Base-by-base conservation (phyloP, 208 protist genomes). In the Vickermania ingenoplastis region DNA sequence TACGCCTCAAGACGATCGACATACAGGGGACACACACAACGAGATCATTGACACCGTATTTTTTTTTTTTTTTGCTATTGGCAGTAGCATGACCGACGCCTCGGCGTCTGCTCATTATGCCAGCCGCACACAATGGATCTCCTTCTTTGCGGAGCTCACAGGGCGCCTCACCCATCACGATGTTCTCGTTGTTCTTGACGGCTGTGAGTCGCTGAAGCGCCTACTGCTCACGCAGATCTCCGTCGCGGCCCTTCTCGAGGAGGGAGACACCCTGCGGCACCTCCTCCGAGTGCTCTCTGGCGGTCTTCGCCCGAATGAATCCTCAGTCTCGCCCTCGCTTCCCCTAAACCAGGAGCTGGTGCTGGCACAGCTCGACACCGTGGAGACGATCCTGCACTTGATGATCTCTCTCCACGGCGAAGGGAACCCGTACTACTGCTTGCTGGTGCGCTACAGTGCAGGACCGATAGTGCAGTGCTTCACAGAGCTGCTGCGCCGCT, bases 161-260 rank as follows among this genome's bases (percentile, higher is more conserved):
- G 83, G 83, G 3, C 89, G 91, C 66, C 61, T 94, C 17, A 85
- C 81, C 31, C 87, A 94, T 49, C 83, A 89, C 75, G 88, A 90
- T 54, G 59, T 79, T 2, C 55, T 86, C 7, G 79, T 91, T 21
- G 79, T 80, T 23, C 71, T 91, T 30, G 87, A 94, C 48, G 86
- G 86, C 17, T 86, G 80, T 29, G 81, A 89, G 67, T 54, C 79
- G 55, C 56, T 94, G 31, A 83, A 83, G 59, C 72, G 86, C 3
- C 58, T 91, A 7, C 75, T 94, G 31, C 57, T 86, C 23, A 80
- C 81, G 0, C 71, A 65, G 17, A 71, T 94, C 3, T 91, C 83
- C 28, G 76, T 94, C 36, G 79, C 73, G 1, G 83, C 83, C 1
- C 53, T 94, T 50, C 72, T 94, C 11, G 73, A 94, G 61, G 81